These are phyloP conservation scores for Ambrosia hybrid DNA, from an alignment of 140 eudicot genomes.

Conservation along the genomic window DNA sequence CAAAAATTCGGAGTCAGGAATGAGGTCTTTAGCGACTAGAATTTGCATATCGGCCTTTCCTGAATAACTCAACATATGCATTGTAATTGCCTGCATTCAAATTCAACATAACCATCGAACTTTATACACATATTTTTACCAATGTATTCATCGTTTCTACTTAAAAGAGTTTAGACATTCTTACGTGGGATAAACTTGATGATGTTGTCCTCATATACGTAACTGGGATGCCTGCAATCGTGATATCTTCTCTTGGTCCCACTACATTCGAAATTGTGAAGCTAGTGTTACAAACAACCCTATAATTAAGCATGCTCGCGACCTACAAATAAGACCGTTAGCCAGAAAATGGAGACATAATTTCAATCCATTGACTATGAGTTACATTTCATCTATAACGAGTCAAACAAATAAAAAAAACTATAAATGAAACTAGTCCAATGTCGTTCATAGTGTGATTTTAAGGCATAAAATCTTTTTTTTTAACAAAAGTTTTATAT, in stretches of 20 bases:
- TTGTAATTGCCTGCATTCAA: conserved; percentile 63
- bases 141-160: background rate
- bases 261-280: conserved; percentile 72
- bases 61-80: conserved; percentile 89
- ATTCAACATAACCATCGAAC: conserved; percentile 10
- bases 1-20: conserved; percentile 59
- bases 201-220: conserved; percentile 55
- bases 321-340: conserved; percentile 34
- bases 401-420: background rate
- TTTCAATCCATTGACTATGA: background rate
- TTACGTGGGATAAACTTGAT: conserved; percentile 71
- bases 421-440: background rate
- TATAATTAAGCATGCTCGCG: conserved; percentile 58
- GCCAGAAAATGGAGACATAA: background rate
- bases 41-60: conserved; percentile 85
- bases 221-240: conserved; percentile 56
- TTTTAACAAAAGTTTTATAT: no score
- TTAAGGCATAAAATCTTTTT: background rate
- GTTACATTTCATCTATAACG: background rate
- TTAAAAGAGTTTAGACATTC: background rate
- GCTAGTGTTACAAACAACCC: conserved; percentile 60
- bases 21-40: conserved; percentile 77
- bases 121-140: background rate
- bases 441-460: background rate
- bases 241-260: conserved; percentile 74